Evolutionary conservation across 306 rosid genomes (phyloP).

Genomic region (Fragaria nilgerrensis): DNA sequence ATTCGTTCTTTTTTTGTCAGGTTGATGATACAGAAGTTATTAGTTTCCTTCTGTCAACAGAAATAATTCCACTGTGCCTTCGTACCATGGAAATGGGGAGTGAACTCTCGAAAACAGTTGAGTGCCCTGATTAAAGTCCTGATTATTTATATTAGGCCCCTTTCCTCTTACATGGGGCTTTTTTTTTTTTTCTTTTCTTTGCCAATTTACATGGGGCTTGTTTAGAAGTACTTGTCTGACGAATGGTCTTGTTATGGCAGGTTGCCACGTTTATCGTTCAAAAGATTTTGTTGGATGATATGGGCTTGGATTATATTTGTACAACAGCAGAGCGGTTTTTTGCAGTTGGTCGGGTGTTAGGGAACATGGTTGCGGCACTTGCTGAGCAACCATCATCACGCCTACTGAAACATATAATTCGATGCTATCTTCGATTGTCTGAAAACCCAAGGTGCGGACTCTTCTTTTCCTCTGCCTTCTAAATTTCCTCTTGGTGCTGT

Average conservation of each 20-base stretch:
- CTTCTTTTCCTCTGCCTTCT: neutral
- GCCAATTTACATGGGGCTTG: conserved; percentile 1
- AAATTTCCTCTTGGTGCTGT: neutral
- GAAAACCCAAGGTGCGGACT: conserved; percentile 57
- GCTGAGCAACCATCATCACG: conserved; percentile 75
- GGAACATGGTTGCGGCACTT: conserved; percentile 54
- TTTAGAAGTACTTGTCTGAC: conserved; percentile 31
- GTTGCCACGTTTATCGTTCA: conserved; percentile 86
- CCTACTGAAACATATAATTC: conserved; percentile 63
- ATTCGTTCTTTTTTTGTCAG: conserved; percentile 26
- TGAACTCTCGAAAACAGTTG: conserved; percentile 79
- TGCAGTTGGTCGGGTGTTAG: conserved; percentile 64
- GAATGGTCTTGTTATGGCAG: conserved; percentile 37
- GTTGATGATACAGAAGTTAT: conserved; percentile 78
- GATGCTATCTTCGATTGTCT: conserved; percentile 73
- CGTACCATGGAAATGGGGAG: conserved; percentile 92
- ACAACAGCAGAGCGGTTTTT: conserved; percentile 66
- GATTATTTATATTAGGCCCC: neutral
- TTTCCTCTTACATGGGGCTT: neutral
- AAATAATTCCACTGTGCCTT: conserved; percentile 79
- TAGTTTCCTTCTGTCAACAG: conserved; percentile 78
- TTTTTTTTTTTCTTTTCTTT: too few species aligned
- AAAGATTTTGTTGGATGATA: conserved; percentile 69
- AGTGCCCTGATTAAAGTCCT: conserved; percentile 36
- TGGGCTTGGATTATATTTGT: conserved; percentile 77